Conservation (phyloP, 371 early-diverging fungal species). For the Parasitella parasitica region DNA sequence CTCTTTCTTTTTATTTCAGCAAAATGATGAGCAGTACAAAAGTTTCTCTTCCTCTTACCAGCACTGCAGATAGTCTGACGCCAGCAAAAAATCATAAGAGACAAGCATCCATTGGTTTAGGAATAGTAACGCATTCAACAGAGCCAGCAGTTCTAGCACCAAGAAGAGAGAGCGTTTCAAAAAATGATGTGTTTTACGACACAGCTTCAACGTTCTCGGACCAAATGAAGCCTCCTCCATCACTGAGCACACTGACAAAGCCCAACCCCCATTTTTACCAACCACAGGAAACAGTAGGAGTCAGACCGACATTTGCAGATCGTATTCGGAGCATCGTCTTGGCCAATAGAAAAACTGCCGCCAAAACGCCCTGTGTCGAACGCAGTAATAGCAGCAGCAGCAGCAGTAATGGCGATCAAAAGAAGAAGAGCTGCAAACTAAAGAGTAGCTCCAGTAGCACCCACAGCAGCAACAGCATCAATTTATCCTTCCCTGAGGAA, state of each 20-base stretch:
- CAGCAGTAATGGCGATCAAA: neutral
- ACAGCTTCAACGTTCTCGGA: neutral
- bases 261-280: neutral
- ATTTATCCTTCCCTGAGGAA: slow-evolving; percentile 24
- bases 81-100: slow-evolving; percentile 2
- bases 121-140: slow-evolving; percentile 30
- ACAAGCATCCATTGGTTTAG: slow-evolving; percentile 33
- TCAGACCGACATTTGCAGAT: slow-evolving; percentile 14
- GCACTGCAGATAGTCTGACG: neutral
- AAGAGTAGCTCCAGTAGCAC: neutral
- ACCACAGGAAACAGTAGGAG: neutral
- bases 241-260: neutral
- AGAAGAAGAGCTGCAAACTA: neutral
- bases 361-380: slow-evolving; percentile 1
- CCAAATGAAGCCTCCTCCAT: slow-evolving; percentile 5
- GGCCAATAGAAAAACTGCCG: slow-evolving; percentile 20
- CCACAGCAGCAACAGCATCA: neutral
- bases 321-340: slow-evolving; percentile 27
- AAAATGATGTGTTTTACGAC: slow-evolving; percentile 7
- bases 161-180: neutral
- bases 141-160: neutral
- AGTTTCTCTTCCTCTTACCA: neutral
- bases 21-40: slow-evolving; percentile 2
- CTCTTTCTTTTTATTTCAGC: neutral
- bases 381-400: slow-evolving; percentile 7